Evolutionary conservation across 148 eudicot genomes (phyloP).

Genomic region (Rhododendron simsii): DNA sequence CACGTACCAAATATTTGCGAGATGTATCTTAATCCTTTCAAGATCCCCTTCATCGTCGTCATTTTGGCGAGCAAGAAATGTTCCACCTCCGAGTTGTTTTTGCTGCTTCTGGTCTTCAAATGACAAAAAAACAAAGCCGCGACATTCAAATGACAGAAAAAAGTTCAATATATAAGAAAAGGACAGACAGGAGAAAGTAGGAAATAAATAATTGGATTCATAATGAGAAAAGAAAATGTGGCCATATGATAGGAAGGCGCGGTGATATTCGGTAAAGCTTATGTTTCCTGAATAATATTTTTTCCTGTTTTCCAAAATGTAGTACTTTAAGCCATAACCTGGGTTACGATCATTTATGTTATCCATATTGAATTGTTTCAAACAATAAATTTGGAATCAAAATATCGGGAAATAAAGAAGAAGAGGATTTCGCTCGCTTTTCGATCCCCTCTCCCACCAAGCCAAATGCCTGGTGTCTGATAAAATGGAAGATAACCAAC

Average conservation of each 20-base stretch:
- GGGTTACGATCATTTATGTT: background rate
- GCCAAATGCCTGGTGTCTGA: background rate
- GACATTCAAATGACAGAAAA: background rate
- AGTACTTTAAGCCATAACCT: background rate
- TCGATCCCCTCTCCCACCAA: background rate
- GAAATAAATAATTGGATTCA: background rate
- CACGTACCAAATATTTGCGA: conserved; percentile 21
- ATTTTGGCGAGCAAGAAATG: conserved; percentile 8
- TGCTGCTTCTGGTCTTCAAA: background rate
- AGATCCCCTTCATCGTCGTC: conserved; percentile 20
- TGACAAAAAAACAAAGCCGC: background rate
- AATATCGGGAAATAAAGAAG: background rate
- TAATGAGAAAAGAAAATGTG: background rate
- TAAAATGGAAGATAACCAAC: background rate
- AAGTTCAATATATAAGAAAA: background rate
- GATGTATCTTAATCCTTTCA: conserved; percentile 24
- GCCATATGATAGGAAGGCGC: background rate
- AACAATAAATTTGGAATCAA: background rate
- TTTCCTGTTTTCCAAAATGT: background rate
- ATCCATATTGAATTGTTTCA: background rate
- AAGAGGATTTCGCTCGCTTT: background rate
- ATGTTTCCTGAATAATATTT: background rate
- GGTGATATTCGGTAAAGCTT: background rate
- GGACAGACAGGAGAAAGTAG: background rate
- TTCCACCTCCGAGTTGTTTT: conserved; percentile 2